Evolutionary conservation across 257 asterid genomes (phyloP).

Genomic region (Nicotiana obtusifolia): DNA sequence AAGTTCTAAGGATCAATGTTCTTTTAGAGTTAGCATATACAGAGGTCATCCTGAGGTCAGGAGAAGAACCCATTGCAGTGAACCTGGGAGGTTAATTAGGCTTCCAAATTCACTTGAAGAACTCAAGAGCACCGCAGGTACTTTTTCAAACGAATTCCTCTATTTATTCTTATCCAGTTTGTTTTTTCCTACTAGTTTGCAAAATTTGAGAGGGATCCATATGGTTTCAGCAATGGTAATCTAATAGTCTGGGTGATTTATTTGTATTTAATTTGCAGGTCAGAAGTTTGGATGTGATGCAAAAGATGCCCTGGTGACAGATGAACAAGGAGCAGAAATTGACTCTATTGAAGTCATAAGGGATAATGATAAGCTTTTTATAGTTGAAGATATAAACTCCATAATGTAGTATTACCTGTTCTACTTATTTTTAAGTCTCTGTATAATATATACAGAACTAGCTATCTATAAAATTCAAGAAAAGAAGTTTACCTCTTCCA

Average conservation of each 20-base stretch:
- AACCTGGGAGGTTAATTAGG: constrained; percentile 64
- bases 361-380: constrained; percentile 72
- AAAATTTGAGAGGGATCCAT: no score
- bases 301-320: constrained; percentile 42
- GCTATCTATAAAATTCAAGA: background rate
- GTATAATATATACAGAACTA: background rate
- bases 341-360: constrained; percentile 82
- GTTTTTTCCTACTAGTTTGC: background rate
- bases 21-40: constrained; percentile 62
- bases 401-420: background rate
- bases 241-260: background rate
- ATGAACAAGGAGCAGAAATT: constrained; percentile 74
- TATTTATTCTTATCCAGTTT: background rate
- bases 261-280: constrained; percentile 37
- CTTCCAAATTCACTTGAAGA: constrained; percentile 47
- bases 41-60: constrained; percentile 60
- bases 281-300: constrained; percentile 77
- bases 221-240: no score
- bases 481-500: background rate
- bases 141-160: background rate
- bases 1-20: constrained; percentile 8
- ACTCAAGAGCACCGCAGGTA: constrained; percentile 73
- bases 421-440: background rate
- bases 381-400: constrained; percentile 19
- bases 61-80: constrained; percentile 33